Percentiles rank a stretch among this genome's conserved stretches.
These are phyloP conservation scores for Imleria badia DNA, from an alignment of 768 basidiomycete species.

Conservation along the genomic window DNA sequence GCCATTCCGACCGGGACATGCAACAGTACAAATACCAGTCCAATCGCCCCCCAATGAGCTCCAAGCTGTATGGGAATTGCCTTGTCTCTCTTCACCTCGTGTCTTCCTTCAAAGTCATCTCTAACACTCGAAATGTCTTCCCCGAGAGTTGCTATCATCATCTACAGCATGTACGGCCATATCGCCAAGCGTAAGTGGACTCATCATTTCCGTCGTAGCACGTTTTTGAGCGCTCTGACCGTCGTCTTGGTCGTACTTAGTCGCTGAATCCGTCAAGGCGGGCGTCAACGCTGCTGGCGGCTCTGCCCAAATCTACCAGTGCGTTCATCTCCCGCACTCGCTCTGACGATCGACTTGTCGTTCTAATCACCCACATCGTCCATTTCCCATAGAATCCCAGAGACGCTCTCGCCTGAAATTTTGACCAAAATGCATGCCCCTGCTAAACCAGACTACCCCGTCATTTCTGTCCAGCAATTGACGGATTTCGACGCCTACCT, in stretches of 20 bases:
- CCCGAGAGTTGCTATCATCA: slow-evolving; percentile 60
- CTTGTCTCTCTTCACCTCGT: too few relatives aligned
- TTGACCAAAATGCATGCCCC: slow-evolving; percentile 69
- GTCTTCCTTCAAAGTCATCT: too few relatives aligned
- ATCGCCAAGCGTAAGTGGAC: slow-evolving; percentile 58
- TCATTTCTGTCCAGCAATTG: slow-evolving; percentile 14
- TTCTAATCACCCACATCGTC: too few relatives aligned
- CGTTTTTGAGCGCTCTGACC: background rate
- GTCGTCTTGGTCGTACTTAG: slow-evolving; percentile 41
- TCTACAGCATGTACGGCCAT: slow-evolving; percentile 77
- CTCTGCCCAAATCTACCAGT: slow-evolving; percentile 55
- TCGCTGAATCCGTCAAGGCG: slow-evolving; percentile 55
- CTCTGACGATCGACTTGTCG: background rate
- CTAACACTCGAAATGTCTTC: slow-evolving; percentile 40
- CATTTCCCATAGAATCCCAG: slow-evolving; percentile 53
- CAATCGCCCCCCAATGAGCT: background rate
- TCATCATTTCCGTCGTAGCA: background rate
- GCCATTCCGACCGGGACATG: background rate
- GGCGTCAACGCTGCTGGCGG: slow-evolving; percentile 54
- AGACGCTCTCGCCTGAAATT: slow-evolving; percentile 73
- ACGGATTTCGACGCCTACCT: slow-evolving; percentile 38
- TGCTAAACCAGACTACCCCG: slow-evolving; percentile 58
- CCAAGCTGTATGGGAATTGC: too few relatives aligned
- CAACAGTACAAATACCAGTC: slow-evolving; percentile 15
- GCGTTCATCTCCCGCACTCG: slow-evolving; percentile 21